A percentile compares a stretch with the other conserved stretches of the same genome.
Evolutionary conservation across 208 protist genomes (phyloP).

Genomic region (Porcisia deanei): DNA sequence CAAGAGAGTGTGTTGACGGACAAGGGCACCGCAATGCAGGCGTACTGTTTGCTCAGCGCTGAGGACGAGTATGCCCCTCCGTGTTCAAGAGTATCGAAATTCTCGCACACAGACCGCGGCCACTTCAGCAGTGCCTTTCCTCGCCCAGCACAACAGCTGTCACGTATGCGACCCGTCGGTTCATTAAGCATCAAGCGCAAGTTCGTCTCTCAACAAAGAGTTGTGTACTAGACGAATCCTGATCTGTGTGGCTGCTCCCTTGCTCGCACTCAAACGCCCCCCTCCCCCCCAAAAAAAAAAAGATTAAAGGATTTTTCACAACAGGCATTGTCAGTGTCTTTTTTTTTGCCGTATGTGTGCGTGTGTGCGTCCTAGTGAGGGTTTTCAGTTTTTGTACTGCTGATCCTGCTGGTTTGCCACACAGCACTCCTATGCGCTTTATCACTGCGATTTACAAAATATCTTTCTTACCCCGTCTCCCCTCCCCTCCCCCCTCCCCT

Average conservation of each 20-base stretch:
- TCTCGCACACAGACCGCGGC: conserved; percentile 2
- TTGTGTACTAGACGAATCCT: conserved; percentile 3
- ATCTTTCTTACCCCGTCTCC: neutral
- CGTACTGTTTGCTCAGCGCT: conserved; percentile 67
- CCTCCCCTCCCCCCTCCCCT: neutral
- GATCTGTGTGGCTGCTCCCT: neutral
- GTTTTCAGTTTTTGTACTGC: neutral
- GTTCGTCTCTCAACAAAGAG: conserved; percentile 1
- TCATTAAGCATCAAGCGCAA: conserved; percentile 4
- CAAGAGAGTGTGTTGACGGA: conserved; percentile 64
- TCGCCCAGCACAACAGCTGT: neutral
- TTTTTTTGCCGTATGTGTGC: neutral
- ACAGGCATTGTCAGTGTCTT: too few relatives aligned
- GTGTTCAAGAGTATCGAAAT: conserved; percentile 8
- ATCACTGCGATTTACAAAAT: neutral
- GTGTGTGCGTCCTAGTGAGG: neutral
- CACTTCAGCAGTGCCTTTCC: neutral
- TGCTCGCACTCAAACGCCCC: neutral
- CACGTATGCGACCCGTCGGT: conserved; percentile 6
- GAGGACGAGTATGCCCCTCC: conserved; percentile 16
- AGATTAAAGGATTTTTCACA: too few relatives aligned
- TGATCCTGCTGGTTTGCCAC: too few relatives aligned
- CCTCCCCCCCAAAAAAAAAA: neutral
- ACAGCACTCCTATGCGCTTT: too few relatives aligned
- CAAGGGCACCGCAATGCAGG: conserved; percentile 57